Evolutionary conservation across 768 basidiomycete species (phyloP), one percentile per base, ranked within the genome.

Genomic region (Rickenella mellea): DNA sequence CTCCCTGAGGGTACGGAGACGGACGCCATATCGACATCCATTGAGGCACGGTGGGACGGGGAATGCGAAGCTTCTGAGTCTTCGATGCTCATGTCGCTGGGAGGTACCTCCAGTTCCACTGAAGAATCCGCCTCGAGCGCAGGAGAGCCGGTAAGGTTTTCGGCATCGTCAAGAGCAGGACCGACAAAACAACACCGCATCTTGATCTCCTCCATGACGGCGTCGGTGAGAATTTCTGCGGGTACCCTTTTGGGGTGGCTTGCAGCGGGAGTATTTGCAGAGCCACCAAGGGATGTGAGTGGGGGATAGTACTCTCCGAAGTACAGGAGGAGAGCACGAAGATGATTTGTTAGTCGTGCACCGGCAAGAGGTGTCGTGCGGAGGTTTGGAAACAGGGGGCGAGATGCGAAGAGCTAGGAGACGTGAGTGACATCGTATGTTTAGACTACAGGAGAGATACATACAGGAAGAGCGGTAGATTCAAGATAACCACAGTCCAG

Each of bases 401-500:
- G 69, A 5, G 92, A 81, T 24, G 87, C 80, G 53, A 82, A 94
- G 50, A 97, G 88, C 94, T 98, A 53, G 6, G 21, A 8, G 33
- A n/a, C 40, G 27, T 38, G 30, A 40, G 43, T 36, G 41, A 43
- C 26, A 33, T 33, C 15, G n/a, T 22, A 22, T 12, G 10, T 36
- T 36, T 9, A 10, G 19, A 14, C 3, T 9, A 27, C 24, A 5
- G 35, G 28, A 12, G 42, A 10, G 5, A 19, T 7, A 64, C 85
- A 41, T 51, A 94, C 94, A 0, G 96, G 92, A 17, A 97, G 69
- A 4, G 79, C 78, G 4, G 81, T 83, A 0, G 91, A 87, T 59
- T 98, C 96, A 3, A 94, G 70, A 57, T 94, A 82, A 1, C 96
- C 96, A 49, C 81, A 83, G 55, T 99, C 96, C 2, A 98, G 65